A percentile compares a stretch with the other conserved stretches of the same genome.
Evolutionary conservation across 768 basidiomycete genomes (phyloP).

Genomic region (Tephrocybe sp.): DNA sequence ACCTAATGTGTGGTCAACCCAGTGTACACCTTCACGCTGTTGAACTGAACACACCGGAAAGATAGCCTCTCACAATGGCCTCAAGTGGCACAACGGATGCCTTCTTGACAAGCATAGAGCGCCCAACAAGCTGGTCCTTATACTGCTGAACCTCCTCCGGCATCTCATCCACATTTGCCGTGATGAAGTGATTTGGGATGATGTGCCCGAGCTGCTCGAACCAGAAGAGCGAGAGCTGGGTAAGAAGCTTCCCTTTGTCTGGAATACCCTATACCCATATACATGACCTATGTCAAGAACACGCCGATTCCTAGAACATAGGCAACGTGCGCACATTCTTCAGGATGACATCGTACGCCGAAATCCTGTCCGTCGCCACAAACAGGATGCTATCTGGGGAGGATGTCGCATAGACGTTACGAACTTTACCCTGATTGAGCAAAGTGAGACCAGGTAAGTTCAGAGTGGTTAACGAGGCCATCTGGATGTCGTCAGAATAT

Average conservation of each 20-base stretch:
- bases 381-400: slow-evolving; percentile 79
- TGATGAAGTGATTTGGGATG: slow-evolving; percentile 89
- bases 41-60: slow-evolving; percentile 65
- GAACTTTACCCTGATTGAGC: slow-evolving; percentile 90
- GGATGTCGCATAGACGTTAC: slow-evolving; percentile 86
- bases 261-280: slow-evolving; percentile 78
- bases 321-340: slow-evolving; percentile 67
- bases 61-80: slow-evolving; percentile 94
- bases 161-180: slow-evolving; percentile 76
- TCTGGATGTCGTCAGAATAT: not conserved
- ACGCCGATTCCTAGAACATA: not conserved
- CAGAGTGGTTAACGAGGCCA: slow-evolving; percentile 48
- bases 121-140: slow-evolving; percentile 73
- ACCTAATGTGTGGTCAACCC: slow-evolving; percentile 45
- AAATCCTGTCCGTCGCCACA: slow-evolving; percentile 94
- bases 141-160: slow-evolving; percentile 76
- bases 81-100: slow-evolving; percentile 90
- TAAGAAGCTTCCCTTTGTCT: slow-evolving; percentile 88
- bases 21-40: not conserved
- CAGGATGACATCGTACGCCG: slow-evolving; percentile 94
- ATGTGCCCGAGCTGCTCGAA: slow-evolving; percentile 79
- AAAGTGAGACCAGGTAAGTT: slow-evolving; percentile 64
- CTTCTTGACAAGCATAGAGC: slow-evolving; percentile 89
- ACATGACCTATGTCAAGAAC: slow-evolving; percentile 9
- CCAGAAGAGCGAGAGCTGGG: slow-evolving; percentile 93